phyloP scores from a whole-genome alignment of 2,329 filamentous ascomycete genomes.

The Thelonectria rubi region DNA sequence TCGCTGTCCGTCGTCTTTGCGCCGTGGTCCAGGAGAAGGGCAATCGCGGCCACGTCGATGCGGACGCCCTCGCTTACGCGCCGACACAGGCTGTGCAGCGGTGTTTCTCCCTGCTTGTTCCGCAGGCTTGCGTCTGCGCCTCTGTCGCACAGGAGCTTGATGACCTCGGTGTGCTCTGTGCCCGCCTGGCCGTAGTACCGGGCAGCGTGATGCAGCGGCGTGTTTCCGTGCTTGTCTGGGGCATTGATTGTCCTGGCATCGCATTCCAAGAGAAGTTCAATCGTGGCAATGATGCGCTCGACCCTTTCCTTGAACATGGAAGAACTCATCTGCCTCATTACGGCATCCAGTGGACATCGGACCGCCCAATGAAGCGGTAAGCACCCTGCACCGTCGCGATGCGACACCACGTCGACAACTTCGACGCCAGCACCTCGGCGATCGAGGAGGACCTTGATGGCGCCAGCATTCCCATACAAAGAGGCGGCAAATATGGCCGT shows the following conservation, averaged over 20 bases:
- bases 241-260: background rate
- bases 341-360: background rate
- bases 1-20: background rate
- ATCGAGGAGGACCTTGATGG: constrained; percentile 2
- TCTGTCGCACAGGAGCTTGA: constrained; percentile 2
- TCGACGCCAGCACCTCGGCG: background rate
- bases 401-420: constrained; percentile 5
- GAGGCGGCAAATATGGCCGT: background rate
- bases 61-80: background rate
- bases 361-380: constrained; percentile 14
- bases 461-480: background rate
- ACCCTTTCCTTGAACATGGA: background rate
- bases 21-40: background rate
- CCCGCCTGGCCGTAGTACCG: background rate
- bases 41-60: background rate
- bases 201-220: constrained; percentile 1
- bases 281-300: background rate
- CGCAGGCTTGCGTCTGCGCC: constrained; percentile 9
- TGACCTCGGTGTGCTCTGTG: background rate
- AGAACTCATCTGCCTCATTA: background rate
- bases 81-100: constrained; percentile 1
- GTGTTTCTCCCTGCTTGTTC: background rate
- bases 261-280: background rate
- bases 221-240: background rate
- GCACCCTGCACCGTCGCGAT: background rate